These are phyloP conservation scores for Pseudoneurospora amorphoporcata DNA, from an alignment of 495 filamentous ascomycete species.

Conservation along the genomic window DNA sequence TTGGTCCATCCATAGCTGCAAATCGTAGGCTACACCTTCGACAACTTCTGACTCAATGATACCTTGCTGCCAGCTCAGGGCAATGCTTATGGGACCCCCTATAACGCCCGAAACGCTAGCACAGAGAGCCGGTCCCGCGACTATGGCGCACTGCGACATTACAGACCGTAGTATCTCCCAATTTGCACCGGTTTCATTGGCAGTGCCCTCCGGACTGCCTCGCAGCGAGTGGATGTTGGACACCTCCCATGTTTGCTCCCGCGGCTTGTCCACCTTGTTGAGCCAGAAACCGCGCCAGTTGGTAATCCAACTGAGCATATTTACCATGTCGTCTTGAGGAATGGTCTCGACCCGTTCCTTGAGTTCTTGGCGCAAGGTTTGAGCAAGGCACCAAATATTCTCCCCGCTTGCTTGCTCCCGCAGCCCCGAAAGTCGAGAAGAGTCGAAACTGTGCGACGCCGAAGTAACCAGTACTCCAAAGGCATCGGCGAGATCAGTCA, in stretches of 20 bases:
- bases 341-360: constrained; percentile 8
- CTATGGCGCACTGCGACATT: constrained; percentile 25
- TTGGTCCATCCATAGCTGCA: constrained; percentile 17
- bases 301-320: constrained; percentile 20
- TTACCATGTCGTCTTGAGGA: constrained; percentile 23
- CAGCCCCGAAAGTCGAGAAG: constrained; percentile 6
- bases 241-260: constrained; percentile 19
- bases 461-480: constrained; percentile 25
- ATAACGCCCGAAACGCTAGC: constrained; percentile 22
- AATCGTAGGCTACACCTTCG: constrained; percentile 18
- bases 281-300: constrained; percentile 23
- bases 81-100: constrained; percentile 16
- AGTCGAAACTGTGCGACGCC: constrained; percentile 13
- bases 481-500: background rate
- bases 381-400: constrained; percentile 19
- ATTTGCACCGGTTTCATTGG: background rate
- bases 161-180: constrained; percentile 23
- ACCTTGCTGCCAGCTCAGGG: constrained; percentile 23
- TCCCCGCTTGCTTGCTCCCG: constrained; percentile 7
- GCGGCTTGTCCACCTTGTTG: constrained; percentile 15
- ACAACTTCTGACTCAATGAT: constrained; percentile 16
- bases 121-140: constrained; percentile 17
- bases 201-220: constrained; percentile 3
- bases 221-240: constrained; percentile 23
- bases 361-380: constrained; percentile 11